phyloP scores from a whole-genome alignment of 2,329 filamentous ascomycete species.

The Dissoconium aciculare region DNA sequence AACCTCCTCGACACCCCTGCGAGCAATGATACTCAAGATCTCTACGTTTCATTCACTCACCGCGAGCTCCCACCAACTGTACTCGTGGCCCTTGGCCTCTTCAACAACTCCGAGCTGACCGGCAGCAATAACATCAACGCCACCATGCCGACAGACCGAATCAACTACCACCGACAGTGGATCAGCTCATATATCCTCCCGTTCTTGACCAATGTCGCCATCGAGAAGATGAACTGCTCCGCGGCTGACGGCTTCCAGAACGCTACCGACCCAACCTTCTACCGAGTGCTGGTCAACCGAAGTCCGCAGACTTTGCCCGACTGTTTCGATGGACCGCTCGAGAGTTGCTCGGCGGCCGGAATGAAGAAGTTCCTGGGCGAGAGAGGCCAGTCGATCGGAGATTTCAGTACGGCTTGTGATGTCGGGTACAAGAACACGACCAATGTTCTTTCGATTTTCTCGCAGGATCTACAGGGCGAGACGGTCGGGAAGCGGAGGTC shows the following conservation, averaged over 20 bases:
- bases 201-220: conserved; percentile 50
- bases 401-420: conserved; percentile 29
- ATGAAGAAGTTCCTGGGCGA: conserved; percentile 32
- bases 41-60: conserved; percentile 55
- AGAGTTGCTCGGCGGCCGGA: conserved; percentile 32
- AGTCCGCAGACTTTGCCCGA: conserved; percentile 34
- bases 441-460: conserved; percentile 22
- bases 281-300: conserved; percentile 38
- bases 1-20: conserved; percentile 33
- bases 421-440: conserved; percentile 32
- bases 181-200: conserved; percentile 47
- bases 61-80: conserved; percentile 53
- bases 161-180: conserved; percentile 51
- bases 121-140: conserved; percentile 41
- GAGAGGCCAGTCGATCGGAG: conserved; percentile 30
- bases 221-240: conserved; percentile 48
- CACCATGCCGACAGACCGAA: conserved; percentile 48
- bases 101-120: conserved; percentile 49
- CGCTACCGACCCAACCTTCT: conserved; percentile 26
- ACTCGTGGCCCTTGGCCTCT: conserved; percentile 51
- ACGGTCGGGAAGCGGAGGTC: conserved; percentile 14
- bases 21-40: conserved; percentile 36
- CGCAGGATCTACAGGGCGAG: conserved; percentile 11
- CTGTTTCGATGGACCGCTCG: conserved; percentile 37
- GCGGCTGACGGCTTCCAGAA: conserved; percentile 41